phyloP scores from a whole-genome alignment of 306 rosid species.

The Arachis stenosperma region DNA sequence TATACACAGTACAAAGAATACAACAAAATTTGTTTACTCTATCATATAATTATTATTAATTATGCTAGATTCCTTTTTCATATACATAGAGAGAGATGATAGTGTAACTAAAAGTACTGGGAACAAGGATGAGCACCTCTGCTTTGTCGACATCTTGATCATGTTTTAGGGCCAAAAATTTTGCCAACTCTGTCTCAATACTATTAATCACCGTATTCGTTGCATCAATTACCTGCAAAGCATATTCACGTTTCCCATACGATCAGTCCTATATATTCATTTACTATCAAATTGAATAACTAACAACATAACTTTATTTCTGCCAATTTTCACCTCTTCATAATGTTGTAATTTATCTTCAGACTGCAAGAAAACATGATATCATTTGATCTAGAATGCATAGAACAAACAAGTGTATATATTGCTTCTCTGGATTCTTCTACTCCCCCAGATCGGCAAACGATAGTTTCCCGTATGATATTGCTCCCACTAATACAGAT shows the following conservation, averaged over 20 bases:
- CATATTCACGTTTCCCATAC: conserved; percentile 1
- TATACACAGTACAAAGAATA: conserved; percentile 6
- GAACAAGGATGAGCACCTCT: conserved; percentile 58
- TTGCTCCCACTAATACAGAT: conserved; percentile 81
- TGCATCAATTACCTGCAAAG: conserved; percentile 75
- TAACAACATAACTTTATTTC: conserved; percentile 14
- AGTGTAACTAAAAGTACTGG: conserved; percentile 25
- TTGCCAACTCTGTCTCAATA: conserved; percentile 73
- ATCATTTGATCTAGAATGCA: conserved; percentile 22
- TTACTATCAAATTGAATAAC: conserved; percentile 5
- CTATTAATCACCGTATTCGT: conserved; percentile 79
- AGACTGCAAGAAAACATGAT: conserved; percentile 59
- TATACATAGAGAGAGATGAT: not conserved
- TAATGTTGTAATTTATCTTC: conserved; percentile 65
- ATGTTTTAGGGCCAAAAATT: conserved; percentile 59
- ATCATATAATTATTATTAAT: conserved; percentile 6
- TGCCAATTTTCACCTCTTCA: conserved; percentile 61
- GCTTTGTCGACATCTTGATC: conserved; percentile 84
- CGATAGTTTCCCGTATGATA: conserved; percentile 81
- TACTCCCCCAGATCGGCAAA: conserved; percentile 48
- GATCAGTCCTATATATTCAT: not conserved
- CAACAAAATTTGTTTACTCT: not conserved
- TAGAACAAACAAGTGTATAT: conserved; percentile 17
- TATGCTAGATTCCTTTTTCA: too few species aligned
- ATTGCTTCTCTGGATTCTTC: conserved; percentile 61